Conservation (phyloP, 2,329 filamentous ascomycete genomes). For the Dichotomopilus funicola region DNA sequence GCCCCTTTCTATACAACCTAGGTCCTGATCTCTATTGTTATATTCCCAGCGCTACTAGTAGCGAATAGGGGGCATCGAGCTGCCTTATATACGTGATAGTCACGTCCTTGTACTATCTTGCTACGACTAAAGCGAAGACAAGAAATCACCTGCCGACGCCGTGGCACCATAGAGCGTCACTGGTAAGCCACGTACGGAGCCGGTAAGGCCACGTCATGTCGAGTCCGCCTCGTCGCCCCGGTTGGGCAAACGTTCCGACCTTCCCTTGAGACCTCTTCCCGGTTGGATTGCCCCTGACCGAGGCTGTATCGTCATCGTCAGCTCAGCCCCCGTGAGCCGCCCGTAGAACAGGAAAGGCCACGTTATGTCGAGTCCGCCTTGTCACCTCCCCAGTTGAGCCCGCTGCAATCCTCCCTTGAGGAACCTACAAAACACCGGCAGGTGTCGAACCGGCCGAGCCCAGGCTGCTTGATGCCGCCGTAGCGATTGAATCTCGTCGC, state of each 20-base stretch:
- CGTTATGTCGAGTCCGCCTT: slow-evolving; percentile 1
- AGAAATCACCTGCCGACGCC: too few species aligned
- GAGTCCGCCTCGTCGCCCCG: slow-evolving; percentile 1
- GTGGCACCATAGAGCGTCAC: too few species aligned
- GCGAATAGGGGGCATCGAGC: neutral
- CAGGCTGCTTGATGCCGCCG: too few species aligned
- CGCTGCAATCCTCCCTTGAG: neutral
- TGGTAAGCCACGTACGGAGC: too few species aligned
- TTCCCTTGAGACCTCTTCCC: neutral
- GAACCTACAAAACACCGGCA: too few species aligned
- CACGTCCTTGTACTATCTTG: too few species aligned
- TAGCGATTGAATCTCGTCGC: too few species aligned
- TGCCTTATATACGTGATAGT: too few species aligned
- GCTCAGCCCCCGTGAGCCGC: slow-evolving; percentile 1
- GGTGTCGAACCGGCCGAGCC: too few species aligned
- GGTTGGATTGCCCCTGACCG: neutral
- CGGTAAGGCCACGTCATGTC: neutral
- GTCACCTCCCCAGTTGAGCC: neutral
- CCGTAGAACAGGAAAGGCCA: neutral
- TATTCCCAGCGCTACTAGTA: neutral
- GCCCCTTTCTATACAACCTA: slow-evolving; percentile 2
- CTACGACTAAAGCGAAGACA: too few species aligned
- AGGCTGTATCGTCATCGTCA: neutral
- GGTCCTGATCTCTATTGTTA: slow-evolving; percentile 3
- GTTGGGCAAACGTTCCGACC: too few species aligned